Evolutionary conservation across 192 early-diverging fungal species (phyloP), one percentile per base, ranked within the genome.

Genomic region (Umbelopsis ramanniana): DNA sequence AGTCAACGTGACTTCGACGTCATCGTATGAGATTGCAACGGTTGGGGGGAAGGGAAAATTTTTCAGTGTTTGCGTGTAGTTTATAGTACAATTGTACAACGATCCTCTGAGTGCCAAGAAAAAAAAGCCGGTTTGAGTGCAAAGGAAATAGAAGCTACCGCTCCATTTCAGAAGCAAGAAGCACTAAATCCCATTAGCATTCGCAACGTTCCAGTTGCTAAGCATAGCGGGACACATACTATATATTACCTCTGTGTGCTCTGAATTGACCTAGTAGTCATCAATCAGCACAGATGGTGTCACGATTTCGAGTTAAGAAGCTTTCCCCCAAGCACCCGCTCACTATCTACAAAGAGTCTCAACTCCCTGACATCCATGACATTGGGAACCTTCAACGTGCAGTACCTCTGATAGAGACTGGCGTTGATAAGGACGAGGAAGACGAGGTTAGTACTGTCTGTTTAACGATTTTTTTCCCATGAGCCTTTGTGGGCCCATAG

Each of bases 351-450:
- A 90, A 90, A 66, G 88, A 83, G 74, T 74, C 87, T 45, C 91
- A 96, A 75, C 87, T 93, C 17, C 87, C 84, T 17, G 93, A 94
- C 79, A 80, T 93, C 29, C 88, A 93, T 60, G 90, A 91, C 46
- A 79, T 87, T 46, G 70, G 82, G 35, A 84, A 86, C 48, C 81
- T 90, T 57, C 89, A 82, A 69, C 74, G 85, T 21, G 73, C 84
- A 45, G 74, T 87, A 5, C 80, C 84, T 38, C 71, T 80, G 48
- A 85, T 91, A 57, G 89, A 89, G 48, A 96, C 93, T 17, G 94
- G 94, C 67, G 94, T 96, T 6, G 94, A 96, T 71, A 95, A 96
- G 79, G 94, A 94, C 57, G 94, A 96, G 80, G 94, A 96, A 74
- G 90, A 73, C 66, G 78, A 72, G 72, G 76, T 78, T 72, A 52